These are phyloP conservation scores for Spirogloea muscicola DNA, from an alignment of 139 green algal species.

Conservation along the genomic window DNA sequence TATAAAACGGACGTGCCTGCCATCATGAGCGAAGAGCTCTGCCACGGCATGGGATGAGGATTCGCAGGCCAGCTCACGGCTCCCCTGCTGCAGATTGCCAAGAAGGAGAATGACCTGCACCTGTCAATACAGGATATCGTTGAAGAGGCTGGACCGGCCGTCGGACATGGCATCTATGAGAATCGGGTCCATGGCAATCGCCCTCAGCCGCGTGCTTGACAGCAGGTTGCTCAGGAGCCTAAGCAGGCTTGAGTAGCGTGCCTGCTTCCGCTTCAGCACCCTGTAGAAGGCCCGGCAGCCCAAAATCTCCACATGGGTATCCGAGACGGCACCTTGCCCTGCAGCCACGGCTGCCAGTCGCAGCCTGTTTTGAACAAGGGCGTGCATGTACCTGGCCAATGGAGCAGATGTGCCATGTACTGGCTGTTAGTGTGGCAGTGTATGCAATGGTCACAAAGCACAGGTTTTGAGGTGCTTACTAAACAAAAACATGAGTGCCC, in stretches of 20 bases:
- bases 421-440: neutral
- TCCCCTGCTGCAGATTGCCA: too few species aligned
- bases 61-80: too few species aligned
- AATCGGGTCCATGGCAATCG: too few species aligned
- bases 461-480: neutral
- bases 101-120: too few species aligned
- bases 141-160: too few species aligned
- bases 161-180: too few species aligned
- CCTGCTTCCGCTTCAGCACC: conserved; percentile 27
- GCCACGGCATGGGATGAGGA: too few species aligned
- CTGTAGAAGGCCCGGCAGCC: conserved; percentile 3
- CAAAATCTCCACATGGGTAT: conserved; percentile 4
- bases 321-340: neutral
- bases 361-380: neutral
- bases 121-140: too few species aligned
- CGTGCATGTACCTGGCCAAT: conserved; percentile 4
- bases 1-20: too few species aligned
- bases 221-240: neutral
- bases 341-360: neutral
- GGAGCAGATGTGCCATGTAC: neutral
- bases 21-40: too few species aligned
- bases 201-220: too few species aligned
- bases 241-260: neutral
- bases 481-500: neutral
- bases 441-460: neutral